A percentile compares a stretch with the other conserved stretches of the same genome.
Conservation (phyloP, 2,329 filamentous ascomycete genomes). For the Aschersonia sp. region DNA sequence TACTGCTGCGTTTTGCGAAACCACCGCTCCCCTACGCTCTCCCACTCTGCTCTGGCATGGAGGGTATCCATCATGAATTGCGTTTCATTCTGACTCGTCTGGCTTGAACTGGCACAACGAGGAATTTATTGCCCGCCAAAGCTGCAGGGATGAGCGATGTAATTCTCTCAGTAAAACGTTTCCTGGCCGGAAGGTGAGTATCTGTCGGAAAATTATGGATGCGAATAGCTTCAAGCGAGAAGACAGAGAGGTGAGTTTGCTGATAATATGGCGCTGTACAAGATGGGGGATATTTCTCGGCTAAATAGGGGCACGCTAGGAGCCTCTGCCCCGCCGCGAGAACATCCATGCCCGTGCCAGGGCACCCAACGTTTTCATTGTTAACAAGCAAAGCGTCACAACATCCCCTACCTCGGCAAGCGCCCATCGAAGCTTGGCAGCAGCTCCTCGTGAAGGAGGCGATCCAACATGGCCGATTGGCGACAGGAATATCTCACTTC, state of each 20-base stretch:
- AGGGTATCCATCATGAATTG: conserved; percentile 35
- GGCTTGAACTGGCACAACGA: neutral
- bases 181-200: too few species aligned
- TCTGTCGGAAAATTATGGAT: too few species aligned
- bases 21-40: conserved; percentile 82
- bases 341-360: too few species aligned
- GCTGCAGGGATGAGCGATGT: neutral
- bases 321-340: neutral
- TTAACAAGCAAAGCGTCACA: too few species aligned
- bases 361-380: too few species aligned
- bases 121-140: neutral
- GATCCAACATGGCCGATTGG: conserved; percentile 48
- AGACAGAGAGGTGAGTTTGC: too few species aligned
- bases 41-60: conserved; percentile 78
- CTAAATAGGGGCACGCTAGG: neutral
- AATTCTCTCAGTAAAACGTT: too few species aligned
- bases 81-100: conserved; percentile 3
- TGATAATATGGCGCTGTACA: too few species aligned
- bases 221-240: neutral
- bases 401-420: too few species aligned
- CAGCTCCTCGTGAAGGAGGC: too few species aligned
- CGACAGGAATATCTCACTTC: conserved; percentile 67
- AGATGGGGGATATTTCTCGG: neutral
- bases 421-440: too few species aligned
- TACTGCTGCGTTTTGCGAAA: conserved; percentile 94